Conservation (phyloP, 73 alveolate genomes). For the Uronychia binucleata region DNA sequence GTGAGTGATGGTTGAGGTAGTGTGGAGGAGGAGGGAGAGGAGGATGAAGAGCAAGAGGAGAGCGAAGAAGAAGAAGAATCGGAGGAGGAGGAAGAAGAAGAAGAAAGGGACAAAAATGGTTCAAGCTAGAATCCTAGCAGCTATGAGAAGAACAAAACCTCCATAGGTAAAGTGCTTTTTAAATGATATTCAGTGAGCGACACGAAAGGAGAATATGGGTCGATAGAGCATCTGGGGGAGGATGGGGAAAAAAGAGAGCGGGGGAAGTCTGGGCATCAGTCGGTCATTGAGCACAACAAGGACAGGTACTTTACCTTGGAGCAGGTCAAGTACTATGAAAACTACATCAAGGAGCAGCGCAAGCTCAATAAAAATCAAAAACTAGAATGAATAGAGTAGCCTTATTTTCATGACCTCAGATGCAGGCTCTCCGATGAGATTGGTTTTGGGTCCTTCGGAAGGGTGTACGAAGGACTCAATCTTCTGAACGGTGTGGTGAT, state of each 20-base stretch:
- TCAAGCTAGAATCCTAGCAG: no score
- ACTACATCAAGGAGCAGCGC: background rate
- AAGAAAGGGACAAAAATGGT: no score
- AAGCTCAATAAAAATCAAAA: slow-evolving; percentile 15
- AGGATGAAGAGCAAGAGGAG: no score
- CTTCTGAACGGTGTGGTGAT: slow-evolving; percentile 25
- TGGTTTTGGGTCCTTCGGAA: slow-evolving; percentile 61
- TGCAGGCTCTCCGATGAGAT: slow-evolving; percentile 20
- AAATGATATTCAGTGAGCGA: background rate
- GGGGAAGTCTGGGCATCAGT: background rate
- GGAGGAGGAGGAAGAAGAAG: background rate
- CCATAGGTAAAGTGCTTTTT: no score
- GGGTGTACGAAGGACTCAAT: slow-evolving; percentile 39
- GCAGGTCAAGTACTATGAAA: slow-evolving; percentile 14
- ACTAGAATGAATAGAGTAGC: slow-evolving; percentile 13
- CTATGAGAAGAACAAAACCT: no score
- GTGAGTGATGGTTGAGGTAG: background rate
- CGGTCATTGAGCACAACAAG: slow-evolving; percentile 11
- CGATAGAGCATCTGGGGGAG: background rate
- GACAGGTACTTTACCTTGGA: slow-evolving; percentile 42
- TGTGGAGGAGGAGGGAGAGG: no score
- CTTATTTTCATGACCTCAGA: background rate
- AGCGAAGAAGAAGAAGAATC: background rate
- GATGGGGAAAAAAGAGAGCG: background rate
- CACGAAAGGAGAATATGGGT: background rate